Evolutionary conservation across 2,329 filamentous ascomycete species (phyloP).

Genomic region (Penicillium palitans): DNA sequence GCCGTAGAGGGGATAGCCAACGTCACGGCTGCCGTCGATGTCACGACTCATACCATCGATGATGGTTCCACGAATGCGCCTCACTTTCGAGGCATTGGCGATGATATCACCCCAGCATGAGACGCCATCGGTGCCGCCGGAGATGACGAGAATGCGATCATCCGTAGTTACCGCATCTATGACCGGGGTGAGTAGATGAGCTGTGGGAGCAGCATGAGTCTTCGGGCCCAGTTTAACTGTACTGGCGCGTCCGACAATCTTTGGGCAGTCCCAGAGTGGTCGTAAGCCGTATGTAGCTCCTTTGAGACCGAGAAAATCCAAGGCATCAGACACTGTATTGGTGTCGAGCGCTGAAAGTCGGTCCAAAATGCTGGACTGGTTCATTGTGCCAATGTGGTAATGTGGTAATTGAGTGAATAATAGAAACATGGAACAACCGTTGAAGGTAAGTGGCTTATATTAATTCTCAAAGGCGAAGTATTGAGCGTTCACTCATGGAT

Average conservation of each 20-base stretch:
- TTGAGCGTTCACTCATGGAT: not conserved
- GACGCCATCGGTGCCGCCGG: constrained; percentile 20
- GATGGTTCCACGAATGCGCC: constrained; percentile 32
- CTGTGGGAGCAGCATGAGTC: constrained; percentile 9
- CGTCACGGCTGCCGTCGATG: constrained; percentile 36
- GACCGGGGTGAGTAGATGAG: constrained; percentile 21
- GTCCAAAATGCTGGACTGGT: constrained; percentile 5
- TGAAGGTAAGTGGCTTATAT: not conserved
- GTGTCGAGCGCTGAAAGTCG: constrained; percentile 24
- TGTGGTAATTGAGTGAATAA: not conserved
- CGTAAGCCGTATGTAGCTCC: constrained; percentile 23
- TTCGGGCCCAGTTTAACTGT: constrained; percentile 23
- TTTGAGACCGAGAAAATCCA: constrained; percentile 25
- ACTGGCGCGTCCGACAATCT: constrained; percentile 26
- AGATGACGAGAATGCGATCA: constrained; percentile 26
- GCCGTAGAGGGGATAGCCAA: constrained; percentile 38
- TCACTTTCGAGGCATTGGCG: constrained; percentile 25
- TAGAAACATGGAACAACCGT: not conserved
- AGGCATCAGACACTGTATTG: constrained; percentile 27
- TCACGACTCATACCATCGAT: constrained; percentile 38
- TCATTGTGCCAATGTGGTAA: not conserved
- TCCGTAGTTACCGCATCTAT: constrained; percentile 19
- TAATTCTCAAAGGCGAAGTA: not conserved
- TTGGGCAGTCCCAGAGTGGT: constrained; percentile 28
- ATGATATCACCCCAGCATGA: constrained; percentile 30